Percentiles rank a stretch among this genome's conserved stretches.
Evolutionary conservation across 1,284 basidiomycete genomes (phyloP).

Genomic region (Cystobasidiaceae sp.): DNA sequence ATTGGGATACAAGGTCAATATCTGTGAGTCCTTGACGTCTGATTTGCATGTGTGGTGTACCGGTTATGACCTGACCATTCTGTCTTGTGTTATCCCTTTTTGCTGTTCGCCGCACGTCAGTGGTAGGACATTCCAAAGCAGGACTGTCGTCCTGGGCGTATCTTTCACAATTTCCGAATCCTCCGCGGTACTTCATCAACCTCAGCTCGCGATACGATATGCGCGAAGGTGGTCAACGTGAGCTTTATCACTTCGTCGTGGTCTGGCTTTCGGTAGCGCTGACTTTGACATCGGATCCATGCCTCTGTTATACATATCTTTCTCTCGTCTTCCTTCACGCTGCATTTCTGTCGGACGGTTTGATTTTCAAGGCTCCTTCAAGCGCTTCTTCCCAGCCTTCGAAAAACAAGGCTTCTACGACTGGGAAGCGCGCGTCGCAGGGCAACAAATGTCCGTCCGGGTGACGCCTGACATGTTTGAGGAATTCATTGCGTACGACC

Average conservation of each 20-base stretch:
- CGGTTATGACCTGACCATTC: not conserved
- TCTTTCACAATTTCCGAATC: constrained; percentile 15
- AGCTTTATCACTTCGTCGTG: too few relatives aligned
- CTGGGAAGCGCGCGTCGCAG: constrained; percentile 27
- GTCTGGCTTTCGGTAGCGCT: too few relatives aligned
- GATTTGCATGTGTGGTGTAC: not conserved
- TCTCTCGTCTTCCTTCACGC: too few relatives aligned
- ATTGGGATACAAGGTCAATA: constrained; percentile 13
- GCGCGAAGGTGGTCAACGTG: constrained; percentile 15
- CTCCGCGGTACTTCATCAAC: constrained; percentile 16
- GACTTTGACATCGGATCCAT: too few relatives aligned
- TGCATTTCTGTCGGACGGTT: too few relatives aligned
- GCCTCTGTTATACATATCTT: too few relatives aligned
- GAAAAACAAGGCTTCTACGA: constrained; percentile 23
- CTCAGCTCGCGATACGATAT: constrained; percentile 27
- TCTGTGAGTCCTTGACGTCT: not conserved
- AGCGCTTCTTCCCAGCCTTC: constrained; percentile 27
- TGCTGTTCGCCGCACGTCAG: not conserved
- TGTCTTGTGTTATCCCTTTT: not conserved
- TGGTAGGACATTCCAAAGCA: constrained; percentile 25
- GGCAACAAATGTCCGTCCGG: constrained; percentile 15
- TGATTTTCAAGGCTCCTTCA: constrained; percentile 5
- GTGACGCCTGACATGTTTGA: constrained; percentile 23
- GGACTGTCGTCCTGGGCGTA: constrained; percentile 7
- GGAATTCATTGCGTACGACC: constrained; percentile 16